Conservation (phyloP, 2,329 filamentous ascomycete genomes). For the Trichophyton equinum region DNA sequence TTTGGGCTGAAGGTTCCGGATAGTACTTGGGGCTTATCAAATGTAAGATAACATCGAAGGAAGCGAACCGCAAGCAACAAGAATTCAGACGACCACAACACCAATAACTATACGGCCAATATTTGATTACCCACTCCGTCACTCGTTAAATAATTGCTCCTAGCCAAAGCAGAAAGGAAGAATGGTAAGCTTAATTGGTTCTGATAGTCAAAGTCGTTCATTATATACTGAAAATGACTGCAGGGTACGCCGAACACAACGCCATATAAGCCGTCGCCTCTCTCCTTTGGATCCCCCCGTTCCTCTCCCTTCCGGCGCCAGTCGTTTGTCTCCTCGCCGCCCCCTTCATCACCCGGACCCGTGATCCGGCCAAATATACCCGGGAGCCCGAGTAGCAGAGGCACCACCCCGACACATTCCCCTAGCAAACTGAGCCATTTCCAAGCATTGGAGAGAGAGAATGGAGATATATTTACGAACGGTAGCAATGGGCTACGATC, state of each 20-base stretch:
- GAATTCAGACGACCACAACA: too few relatives aligned
- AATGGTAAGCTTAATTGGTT: background rate
- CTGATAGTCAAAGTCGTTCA: background rate
- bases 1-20: background rate
- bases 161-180: background rate
- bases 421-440: constrained; percentile 38
- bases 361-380: constrained; percentile 38
- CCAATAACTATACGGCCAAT: too few relatives aligned
- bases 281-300: constrained; percentile 59
- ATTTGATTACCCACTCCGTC: too few relatives aligned
- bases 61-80: too few relatives aligned
- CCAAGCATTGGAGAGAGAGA: constrained; percentile 33
- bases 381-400: constrained; percentile 34
- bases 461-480: constrained; percentile 25
- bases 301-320: constrained; percentile 57
- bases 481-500: constrained; percentile 20
- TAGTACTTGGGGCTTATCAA: background rate
- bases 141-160: too few relatives aligned
- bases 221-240: background rate
- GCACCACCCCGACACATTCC: constrained; percentile 32
- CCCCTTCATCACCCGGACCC: constrained; percentile 43
- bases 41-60: background rate
- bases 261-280: constrained; percentile 57
- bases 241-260: constrained; percentile 41
- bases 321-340: constrained; percentile 40